Base-by-base conservation (phyloP, 805 yeast genomes). In the Teunomyces gatunensis region DNA sequence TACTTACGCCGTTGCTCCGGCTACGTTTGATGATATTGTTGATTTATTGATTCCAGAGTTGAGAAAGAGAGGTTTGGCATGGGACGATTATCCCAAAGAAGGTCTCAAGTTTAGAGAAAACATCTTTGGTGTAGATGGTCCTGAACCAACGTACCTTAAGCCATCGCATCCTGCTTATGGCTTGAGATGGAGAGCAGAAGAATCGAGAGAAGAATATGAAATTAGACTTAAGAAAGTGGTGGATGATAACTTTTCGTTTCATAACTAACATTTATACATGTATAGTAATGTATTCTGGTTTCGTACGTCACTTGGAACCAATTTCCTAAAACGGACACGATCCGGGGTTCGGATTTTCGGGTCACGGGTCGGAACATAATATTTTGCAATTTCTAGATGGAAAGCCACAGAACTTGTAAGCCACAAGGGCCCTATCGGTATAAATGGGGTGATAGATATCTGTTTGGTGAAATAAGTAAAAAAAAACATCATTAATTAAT, bases 51-150 rank as follows among this genome's bases (percentile, higher is more conserved):
- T 73, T 18, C 76, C 77, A 9, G 75, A 63, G 44, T 57, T 73
- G 36, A 62, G 63, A 48, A 50, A 48, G 17, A 58, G 72, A 39
- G 73, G 71, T 6, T 57, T 66, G 12, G 62, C 61, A n/a, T 60
- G 68, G 63, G 54, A 61, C 5, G 75, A 71, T 42, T 72, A 73
- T 52, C 67, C 68, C 1, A 53, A 50, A 28, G 59, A 62, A 18
- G 59, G 61, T 36, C 61, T 67, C 6, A 65, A 74, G 15, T 64
- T 67, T 45, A 60, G 77, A 56, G 75, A 71, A 47, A 66, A 67
- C 37, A 29, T 71, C 1, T 65, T 55, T 48, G 71, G 71, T 12
- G 51, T 47, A 5, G 58, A 61, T 23, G 45, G 57, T 28, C 48
- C 50, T 6, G 63, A 58, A 18, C 53, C 60, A 12, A 42, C 42